Conservation (phyloP, 2,329 filamentous ascomycete genomes). For the Ilyonectria robusta region DNA sequence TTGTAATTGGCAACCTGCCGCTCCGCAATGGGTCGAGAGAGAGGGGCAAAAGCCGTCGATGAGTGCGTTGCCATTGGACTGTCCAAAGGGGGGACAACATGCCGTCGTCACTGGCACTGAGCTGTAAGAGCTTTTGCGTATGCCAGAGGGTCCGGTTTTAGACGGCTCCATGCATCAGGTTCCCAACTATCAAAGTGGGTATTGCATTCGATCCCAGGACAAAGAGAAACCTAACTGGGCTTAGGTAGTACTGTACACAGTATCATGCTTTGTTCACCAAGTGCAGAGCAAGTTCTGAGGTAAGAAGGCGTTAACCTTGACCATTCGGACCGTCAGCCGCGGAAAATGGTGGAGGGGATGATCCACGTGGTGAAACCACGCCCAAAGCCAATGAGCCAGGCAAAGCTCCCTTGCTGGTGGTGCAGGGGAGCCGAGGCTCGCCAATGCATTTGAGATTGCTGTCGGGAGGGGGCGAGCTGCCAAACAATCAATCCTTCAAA, state of each 20-base stretch:
- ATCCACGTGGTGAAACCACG: conserved; percentile 48
- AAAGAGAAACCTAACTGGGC: neutral
- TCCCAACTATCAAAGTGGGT: conserved; percentile 32
- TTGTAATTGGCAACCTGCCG: conserved; percentile 32
- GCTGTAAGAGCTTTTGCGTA: conserved; percentile 39
- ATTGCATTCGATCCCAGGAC: conserved; percentile 26
- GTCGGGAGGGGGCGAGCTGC: neutral
- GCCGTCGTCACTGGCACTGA: conserved; percentile 36
- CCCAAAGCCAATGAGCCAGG: conserved; percentile 24
- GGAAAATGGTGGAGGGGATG: conserved; percentile 31
- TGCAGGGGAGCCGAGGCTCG: conserved; percentile 26
- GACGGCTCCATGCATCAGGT: conserved; percentile 41
- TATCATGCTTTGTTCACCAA: conserved; percentile 29
- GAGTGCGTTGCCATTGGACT: conserved; percentile 33
- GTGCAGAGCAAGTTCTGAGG: conserved; percentile 23
- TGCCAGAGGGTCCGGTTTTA: conserved; percentile 28
- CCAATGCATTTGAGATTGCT: conserved; percentile 25
- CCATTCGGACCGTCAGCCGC: conserved; percentile 43
- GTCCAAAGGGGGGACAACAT: conserved; percentile 29
- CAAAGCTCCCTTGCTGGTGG: conserved; percentile 24
- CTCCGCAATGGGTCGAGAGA: conserved; percentile 26
- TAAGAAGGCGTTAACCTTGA: conserved; percentile 31
- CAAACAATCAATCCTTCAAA: conserved; percentile 12
- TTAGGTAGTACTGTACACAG: neutral
- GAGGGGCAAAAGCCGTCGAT: conserved; percentile 13